Evolutionary conservation across 352 stramenopile species (phyloP), one percentile per base, ranked within the genome.

Genomic region (Phytophthora pluvialis): DNA sequence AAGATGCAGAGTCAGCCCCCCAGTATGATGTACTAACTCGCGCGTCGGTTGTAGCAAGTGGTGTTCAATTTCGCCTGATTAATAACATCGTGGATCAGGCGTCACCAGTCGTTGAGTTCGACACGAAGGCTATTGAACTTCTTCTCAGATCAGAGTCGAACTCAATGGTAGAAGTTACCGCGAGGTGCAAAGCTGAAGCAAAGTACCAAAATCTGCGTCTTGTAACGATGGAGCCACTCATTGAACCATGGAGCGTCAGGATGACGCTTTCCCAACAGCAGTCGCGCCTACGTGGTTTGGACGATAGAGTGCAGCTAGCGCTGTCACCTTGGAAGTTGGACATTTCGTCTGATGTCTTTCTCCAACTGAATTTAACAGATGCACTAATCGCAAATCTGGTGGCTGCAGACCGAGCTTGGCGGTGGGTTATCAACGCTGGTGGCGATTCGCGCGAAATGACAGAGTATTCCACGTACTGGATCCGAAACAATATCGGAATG

Each of bases 191-290:
- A 13, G 31, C 83, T 28, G 85, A 96, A 50, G 86, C 83, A 5
- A 91, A 82, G 73, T 96, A 96, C 66, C 84, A 95, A 57, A 96
- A 95, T 43, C 39, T 93, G 29, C 87, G 89, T 42, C 66, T 96
- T 15, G 80, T 95, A 18, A 81, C 80, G 18, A 89, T 85, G 18
- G 89, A 96, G 39, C 89, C 89, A 29, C 70, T 95, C 9, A 68
- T 95, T 28, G 89, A 96, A 38, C 87, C 87, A n/a, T 94, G 87
- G 83, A 86, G 60, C 55, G 60, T 93, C 12, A 53, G 73, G 9
- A 15, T 89, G 9, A 57, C 45, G 12, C 65, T 91, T 29, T 80
- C 62, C 16, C 73, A 82, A 46, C 58, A 76, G 1, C 39, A 70
- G 4, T 42, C 47, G 18, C 64, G 46, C 13, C 18, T 39, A 25